Base-by-base conservation (phyloP, 192 early-diverging fungal genomes). In the Coemansia sp. region DNA sequence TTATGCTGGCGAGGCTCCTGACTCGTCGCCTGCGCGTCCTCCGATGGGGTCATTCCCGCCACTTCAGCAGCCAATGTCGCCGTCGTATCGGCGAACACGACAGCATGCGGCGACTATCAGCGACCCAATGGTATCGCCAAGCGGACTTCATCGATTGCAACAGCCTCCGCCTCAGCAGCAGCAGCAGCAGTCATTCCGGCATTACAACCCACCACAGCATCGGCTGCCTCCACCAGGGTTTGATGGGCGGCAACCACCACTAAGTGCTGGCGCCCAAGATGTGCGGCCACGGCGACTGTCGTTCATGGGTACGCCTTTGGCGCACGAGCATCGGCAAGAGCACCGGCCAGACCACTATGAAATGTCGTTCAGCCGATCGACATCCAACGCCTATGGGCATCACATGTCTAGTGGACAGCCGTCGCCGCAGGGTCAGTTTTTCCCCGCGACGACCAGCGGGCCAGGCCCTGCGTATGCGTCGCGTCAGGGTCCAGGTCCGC, bases 101-200 rank as follows among this genome's bases (percentile, higher is more conserved):
- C 79, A 73, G 62, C 80, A 82, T 32, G 80, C 80, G 1, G 80
- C 80, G 3, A 82, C 80, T 2, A 82, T 82, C 59, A 77, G 80
- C 72, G 80, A 82, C 62, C 72, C 80, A 17, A 67, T 75, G 69
- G 64, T 64, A 30, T 59, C 75, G 7, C 80, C 68, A 42, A 6
- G 68, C 4, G 49, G 67, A 3, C 13, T 57, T 19, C 79, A 73
- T 38, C 57, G 50, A 23, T 21, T 38, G 35, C 44, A 64, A 37
- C 78, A 47, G 40, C 37, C 40, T 10, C 62, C 72, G 26, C 72
- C 37, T 19, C 70, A 69, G 60, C 62, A 59, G 44, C 74, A 66
- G 60, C 74, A 76, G 62, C 75, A 26, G 26, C 26, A 26, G 61
- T 32, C 42, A 33, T 77, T 77, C 63, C 70, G 75, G 21, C 68